Conservation (phyloP, 306 rosid genomes). For the Cucurbita argyrosperma region DNA sequence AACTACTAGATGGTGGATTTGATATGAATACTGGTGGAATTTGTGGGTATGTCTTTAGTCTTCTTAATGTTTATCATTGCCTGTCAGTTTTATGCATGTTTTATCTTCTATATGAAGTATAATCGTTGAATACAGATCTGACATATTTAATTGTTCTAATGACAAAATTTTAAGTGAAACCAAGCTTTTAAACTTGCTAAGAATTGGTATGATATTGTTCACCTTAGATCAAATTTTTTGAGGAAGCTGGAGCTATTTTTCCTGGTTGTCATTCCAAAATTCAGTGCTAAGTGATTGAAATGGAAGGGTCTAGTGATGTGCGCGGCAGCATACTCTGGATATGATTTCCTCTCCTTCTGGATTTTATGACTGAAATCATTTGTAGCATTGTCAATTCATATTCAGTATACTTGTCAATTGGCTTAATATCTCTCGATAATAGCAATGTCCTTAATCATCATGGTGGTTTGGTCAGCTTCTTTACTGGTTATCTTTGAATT, state of each 20-base stretch:
- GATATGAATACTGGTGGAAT: conserved; percentile 83
- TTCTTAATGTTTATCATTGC: not conserved
- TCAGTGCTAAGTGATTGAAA: not conserved
- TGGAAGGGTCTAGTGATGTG: not conserved
- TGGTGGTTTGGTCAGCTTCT: not conserved
- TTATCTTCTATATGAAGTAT: not conserved
- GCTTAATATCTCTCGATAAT: not conserved
- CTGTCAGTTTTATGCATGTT: not conserved
- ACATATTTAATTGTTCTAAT: not conserved
- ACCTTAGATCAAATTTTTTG: not conserved
- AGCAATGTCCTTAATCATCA: not conserved
- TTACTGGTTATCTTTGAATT: not conserved
- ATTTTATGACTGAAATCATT: not conserved
- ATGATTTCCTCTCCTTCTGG: not conserved
- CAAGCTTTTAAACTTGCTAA: not conserved
- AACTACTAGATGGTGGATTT: conserved; percentile 91
- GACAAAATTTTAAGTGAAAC: not conserved
- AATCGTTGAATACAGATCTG: not conserved
- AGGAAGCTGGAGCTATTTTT: not conserved
- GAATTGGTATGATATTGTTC: not conserved
- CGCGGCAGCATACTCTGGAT: not conserved
- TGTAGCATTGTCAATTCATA: not conserved
- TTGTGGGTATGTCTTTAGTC: conserved; percentile 51
- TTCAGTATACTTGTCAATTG: not conserved
- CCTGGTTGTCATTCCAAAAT: not conserved